phyloP scores from a whole-genome alignment of 441 rosid genomes.

The Syzygium syzygioides region DNA sequence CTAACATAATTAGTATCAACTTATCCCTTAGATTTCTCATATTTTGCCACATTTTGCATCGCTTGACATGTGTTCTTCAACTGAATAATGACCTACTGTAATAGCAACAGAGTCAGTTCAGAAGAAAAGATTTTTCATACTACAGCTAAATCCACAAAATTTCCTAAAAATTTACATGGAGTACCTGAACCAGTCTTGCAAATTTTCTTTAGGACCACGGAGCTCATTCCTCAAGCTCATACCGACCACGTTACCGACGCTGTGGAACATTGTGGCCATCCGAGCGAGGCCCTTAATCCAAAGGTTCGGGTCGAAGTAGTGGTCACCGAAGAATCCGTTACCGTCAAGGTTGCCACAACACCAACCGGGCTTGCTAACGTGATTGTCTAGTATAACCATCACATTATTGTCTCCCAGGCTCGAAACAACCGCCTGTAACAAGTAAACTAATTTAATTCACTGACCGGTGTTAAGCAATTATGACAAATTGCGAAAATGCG shows the following conservation, averaged over 20 bases:
- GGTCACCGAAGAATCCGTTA: constrained; percentile 2
- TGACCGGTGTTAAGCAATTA: not conserved
- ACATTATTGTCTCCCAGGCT: not conserved
- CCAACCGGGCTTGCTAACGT: constrained; percentile 10
- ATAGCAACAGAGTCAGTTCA: not conserved
- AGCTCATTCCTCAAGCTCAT: constrained; percentile 16
- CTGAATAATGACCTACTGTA: not conserved
- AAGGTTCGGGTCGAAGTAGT: not conserved
- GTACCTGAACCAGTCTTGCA: constrained; percentile 8
- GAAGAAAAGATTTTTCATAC: not conserved
- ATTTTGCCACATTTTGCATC: not conserved
- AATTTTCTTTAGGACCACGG: constrained; percentile 1
- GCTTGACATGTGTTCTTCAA: not conserved
- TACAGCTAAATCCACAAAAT: not conserved
- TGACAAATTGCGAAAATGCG: not conserved
- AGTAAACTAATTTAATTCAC: not conserved
- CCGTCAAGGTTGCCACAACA: not conserved
- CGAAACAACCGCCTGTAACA: not conserved
- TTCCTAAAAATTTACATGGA: not conserved
- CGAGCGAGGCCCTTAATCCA: not conserved
- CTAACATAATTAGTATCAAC: not conserved
- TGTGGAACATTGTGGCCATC: not conserved
- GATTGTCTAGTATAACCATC: constrained; percentile 12
- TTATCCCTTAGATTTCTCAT: not conserved
- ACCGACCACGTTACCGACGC: not conserved